Evolutionary conservation across 179 eudicot genomes (phyloP).

Genomic region (Drosera spatulata): DNA sequence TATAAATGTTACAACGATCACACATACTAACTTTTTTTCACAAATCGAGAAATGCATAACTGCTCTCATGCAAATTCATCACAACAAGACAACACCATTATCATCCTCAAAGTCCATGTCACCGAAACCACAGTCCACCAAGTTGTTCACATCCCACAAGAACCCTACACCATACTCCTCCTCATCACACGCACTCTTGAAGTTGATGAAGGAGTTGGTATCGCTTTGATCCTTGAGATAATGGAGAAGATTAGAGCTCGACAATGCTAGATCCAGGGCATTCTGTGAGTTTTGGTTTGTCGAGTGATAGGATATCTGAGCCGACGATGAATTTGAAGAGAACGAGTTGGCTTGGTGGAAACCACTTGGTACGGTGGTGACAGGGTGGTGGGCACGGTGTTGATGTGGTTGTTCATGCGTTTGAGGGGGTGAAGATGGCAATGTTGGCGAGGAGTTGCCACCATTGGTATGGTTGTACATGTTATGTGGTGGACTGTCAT

Average conservation of each 20-base stretch:
- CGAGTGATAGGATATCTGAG: not conserved
- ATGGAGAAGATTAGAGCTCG: conserved; percentile 18
- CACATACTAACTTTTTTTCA: no score
- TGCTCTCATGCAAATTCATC: not conserved
- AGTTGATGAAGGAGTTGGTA: conserved; percentile 11
- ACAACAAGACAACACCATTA: conserved; percentile 6
- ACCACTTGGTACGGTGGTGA: not conserved
- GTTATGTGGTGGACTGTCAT: conserved; percentile 1
- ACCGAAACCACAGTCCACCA: conserved; percentile 12
- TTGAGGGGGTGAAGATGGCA: not conserved
- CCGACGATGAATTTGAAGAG: not conserved
- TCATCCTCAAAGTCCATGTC: conserved; percentile 24
- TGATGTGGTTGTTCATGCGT: not conserved
- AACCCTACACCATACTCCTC: conserved; percentile 18
- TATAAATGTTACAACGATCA: no score
- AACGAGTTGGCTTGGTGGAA: not conserved
- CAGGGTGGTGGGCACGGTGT: no score
- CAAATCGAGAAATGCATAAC: no score
- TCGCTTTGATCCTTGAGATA: conserved; percentile 12
- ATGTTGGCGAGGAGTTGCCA: not conserved
- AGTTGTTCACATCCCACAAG: conserved; percentile 20
- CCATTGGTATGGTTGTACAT: not conserved
- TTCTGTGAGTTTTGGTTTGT: not conserved
- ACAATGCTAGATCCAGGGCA: conserved; percentile 1
- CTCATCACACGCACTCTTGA: conserved; percentile 5